phyloP scores from a whole-genome alignment of 2,329 filamentous ascomycete species.

The Lecanosticta acicola region DNA sequence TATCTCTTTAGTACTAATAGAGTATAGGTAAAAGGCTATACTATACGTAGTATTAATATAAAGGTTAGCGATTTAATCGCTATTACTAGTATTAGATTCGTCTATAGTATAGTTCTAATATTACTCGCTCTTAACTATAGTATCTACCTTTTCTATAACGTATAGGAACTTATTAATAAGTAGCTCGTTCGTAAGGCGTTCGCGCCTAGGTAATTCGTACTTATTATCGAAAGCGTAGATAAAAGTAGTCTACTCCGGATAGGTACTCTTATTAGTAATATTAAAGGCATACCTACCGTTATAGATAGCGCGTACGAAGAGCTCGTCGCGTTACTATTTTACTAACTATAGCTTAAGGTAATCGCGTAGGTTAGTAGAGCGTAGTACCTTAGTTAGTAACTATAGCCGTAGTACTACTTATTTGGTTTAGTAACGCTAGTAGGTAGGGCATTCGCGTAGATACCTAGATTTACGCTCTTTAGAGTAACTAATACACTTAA shows the following conservation, averaged over 20 bases:
- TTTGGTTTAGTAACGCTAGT: too few species aligned
- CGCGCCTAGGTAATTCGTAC: neutral
- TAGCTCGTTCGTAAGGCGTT: neutral
- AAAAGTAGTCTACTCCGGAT: neutral
- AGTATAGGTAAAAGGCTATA: neutral
- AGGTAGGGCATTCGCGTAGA: too few species aligned
- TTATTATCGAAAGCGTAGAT: neutral
- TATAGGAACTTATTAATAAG: neutral
- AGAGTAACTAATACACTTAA: too few species aligned
- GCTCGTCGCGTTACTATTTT: neutral
- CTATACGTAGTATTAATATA: neutral
- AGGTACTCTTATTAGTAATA: neutral
- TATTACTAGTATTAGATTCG: neutral
- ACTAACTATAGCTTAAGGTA: neutral
- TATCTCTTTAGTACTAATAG: neutral
- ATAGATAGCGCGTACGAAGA: neutral
- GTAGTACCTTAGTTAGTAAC: neutral
- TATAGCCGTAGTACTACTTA: too few species aligned
- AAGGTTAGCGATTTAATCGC: neutral
- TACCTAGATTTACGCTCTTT: too few species aligned
- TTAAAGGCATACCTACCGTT: neutral
- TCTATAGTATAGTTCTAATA: neutral
- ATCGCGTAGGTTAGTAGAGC: too few species aligned
- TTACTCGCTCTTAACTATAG: neutral
- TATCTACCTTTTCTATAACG: neutral